These are phyloP conservation scores for Mucuna pruriens DNA, from an alignment of 306 rosid genomes.

Conservation along the genomic window DNA sequence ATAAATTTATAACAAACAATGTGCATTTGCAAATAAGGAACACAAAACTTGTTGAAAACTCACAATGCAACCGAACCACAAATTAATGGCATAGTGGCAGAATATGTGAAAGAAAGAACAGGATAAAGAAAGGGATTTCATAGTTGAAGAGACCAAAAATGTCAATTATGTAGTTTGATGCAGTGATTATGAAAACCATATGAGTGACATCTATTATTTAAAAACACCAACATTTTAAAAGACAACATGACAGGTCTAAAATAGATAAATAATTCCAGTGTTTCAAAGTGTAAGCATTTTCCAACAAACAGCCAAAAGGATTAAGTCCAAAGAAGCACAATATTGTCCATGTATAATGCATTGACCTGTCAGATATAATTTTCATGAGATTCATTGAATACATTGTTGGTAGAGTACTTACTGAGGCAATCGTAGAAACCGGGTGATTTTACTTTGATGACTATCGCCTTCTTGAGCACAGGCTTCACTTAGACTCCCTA, in stretches of 20 bases:
- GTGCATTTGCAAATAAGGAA: not conserved
- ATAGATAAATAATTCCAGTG: constrained; percentile 1
- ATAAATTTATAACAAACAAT: constrained; percentile 8
- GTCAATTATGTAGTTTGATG: not conserved
- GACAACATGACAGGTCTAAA: not conserved
- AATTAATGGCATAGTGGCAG: constrained; percentile 4
- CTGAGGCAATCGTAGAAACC: constrained; percentile 66
- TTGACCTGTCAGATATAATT: not conserved
- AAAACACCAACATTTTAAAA: not conserved
- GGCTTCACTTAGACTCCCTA: constrained; percentile 87
- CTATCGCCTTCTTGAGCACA: constrained; percentile 84
- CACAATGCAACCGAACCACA: constrained; percentile 20
- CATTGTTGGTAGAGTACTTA: constrained; percentile 39
- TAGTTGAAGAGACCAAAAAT: not conserved
- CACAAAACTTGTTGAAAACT: constrained; percentile 3
- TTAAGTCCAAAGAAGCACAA: constrained; percentile 18
- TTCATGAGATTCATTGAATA: constrained; percentile 28
- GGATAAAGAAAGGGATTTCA: not conserved
- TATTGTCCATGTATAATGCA: constrained; percentile 32
- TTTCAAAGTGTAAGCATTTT: constrained; percentile 13
- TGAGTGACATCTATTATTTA: not conserved
- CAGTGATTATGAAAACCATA: constrained; percentile 29
- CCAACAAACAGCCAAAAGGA: constrained; percentile 18
- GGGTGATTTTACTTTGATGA: constrained; percentile 80
- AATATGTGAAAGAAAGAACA: not conserved